Evolutionary conservation across 352 stramenopile genomes (phyloP).

Genomic region (Aphanomyces astaci): DNA sequence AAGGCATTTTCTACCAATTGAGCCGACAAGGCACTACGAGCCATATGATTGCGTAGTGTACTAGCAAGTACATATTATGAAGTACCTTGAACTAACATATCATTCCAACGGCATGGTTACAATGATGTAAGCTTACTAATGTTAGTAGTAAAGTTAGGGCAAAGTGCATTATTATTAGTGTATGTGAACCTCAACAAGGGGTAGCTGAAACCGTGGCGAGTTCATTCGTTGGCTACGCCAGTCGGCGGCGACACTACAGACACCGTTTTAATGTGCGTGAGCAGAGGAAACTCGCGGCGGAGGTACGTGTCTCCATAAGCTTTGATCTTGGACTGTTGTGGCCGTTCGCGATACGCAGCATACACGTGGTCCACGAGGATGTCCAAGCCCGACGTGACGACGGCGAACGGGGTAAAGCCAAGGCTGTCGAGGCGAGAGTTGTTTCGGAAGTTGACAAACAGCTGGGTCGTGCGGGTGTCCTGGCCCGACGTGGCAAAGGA

Average conservation of each 20-base stretch:
- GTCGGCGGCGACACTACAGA: neutral
- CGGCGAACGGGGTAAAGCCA: conserved; percentile 23
- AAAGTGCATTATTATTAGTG: too few species aligned
- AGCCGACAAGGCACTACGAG: too few species aligned
- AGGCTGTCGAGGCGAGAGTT: conserved; percentile 17
- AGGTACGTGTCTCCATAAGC: conserved; percentile 26
- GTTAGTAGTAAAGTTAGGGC: too few species aligned
- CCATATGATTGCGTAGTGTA: too few species aligned
- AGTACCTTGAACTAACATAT: too few species aligned
- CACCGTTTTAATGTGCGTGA: conserved; percentile 14
- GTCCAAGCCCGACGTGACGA: conserved; percentile 17
- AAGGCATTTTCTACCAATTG: conserved; percentile 53
- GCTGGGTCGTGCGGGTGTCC: conserved; percentile 20
- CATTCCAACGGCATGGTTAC: too few species aligned
- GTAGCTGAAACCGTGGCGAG: too few species aligned
- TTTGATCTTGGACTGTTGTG: conserved; percentile 27
- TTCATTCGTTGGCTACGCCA: too few species aligned
- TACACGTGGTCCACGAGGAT: conserved; percentile 9
- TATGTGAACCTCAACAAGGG: too few species aligned
- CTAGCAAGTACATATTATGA: too few species aligned
- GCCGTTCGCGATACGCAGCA: conserved; percentile 13
- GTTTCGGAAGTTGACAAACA: conserved; percentile 22
- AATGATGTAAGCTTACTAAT: too few species aligned
- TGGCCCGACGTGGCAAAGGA: conserved; percentile 8
- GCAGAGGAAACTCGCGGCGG: conserved; percentile 22